Percentiles rank a stretch among this genome's conserved stretches.
Conservation (phyloP, 352 stramenopile species). For the Pythium angustatum region DNA sequence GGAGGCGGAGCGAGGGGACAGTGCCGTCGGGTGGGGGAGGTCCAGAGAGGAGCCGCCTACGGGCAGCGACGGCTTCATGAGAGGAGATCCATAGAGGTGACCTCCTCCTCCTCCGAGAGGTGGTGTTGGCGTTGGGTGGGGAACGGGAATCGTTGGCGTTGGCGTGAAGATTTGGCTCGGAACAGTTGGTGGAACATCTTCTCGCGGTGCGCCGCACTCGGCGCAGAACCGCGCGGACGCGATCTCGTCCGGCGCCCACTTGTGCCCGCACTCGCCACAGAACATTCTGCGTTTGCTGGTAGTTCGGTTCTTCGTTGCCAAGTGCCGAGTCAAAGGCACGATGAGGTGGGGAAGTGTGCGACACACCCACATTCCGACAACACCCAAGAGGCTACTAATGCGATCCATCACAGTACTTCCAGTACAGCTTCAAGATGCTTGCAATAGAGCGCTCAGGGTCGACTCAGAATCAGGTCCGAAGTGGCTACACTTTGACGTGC, state of each 20-base stretch:
- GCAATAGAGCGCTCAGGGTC: conserved; percentile 22
- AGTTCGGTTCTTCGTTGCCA: background rate
- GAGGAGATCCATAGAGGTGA: conserved; percentile 24
- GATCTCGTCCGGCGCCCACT: conserved; percentile 81
- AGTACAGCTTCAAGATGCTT: conserved; percentile 25
- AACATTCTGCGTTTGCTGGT: conserved; percentile 51
- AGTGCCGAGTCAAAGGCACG: background rate
- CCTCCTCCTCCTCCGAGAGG: background rate
- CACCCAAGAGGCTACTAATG: conserved; percentile 19
- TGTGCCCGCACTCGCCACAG: conserved; percentile 79
- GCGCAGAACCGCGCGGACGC: conserved; percentile 78
- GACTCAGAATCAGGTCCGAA: conserved; percentile 9
- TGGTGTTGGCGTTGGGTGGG: background rate
- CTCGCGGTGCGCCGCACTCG: conserved; percentile 72
- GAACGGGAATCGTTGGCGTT: conserved; percentile 19
- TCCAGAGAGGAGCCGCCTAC: conserved; percentile 9
- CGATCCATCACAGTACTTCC: background rate
- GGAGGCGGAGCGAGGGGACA: conserved; percentile 12
- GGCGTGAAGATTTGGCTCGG: conserved; percentile 20
- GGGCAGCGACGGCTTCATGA: conserved; percentile 27
- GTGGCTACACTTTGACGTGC: conserved; percentile 26
- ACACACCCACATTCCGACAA: too few relatives aligned
- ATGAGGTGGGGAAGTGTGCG: too few relatives aligned
- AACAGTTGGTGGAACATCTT: conserved; percentile 45
- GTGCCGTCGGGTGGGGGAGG: conserved; percentile 8